phyloP scores from a whole-genome alignment of 2,329 filamentous ascomycete species.

The Alternaria alternata region DNA sequence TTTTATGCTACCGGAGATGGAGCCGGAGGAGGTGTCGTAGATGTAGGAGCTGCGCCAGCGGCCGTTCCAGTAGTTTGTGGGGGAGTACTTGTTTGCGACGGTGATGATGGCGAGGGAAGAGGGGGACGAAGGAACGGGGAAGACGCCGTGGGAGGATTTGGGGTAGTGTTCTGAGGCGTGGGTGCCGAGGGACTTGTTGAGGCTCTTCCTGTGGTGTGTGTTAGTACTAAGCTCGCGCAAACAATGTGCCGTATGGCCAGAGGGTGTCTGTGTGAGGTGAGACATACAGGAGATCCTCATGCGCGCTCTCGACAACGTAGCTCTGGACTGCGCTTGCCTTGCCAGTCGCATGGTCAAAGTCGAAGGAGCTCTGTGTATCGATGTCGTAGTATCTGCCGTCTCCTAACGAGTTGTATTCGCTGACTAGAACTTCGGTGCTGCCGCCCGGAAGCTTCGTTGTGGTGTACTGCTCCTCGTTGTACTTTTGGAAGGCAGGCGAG shows the following conservation, averaged over 20 bases:
- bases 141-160: conserved; percentile 80
- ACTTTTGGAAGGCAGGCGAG: conserved; percentile 85
- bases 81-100: conserved; percentile 96
- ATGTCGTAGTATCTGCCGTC: conserved; percentile 88
- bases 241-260: neutral
- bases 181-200: conserved; percentile 75
- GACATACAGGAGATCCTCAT: conserved; percentile 80
- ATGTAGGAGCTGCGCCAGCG: conserved; percentile 93
- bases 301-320: conserved; percentile 76
- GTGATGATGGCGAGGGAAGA: conserved; percentile 80
- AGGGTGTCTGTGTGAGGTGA: neutral
- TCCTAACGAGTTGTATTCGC: conserved; percentile 82
- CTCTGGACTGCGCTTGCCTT: conserved; percentile 86
- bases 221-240: neutral
- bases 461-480: conserved; percentile 94
- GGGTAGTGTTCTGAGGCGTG: conserved; percentile 92
- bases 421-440: conserved; percentile 81
- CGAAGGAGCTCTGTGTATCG: conserved; percentile 86
- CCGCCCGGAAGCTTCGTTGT: conserved; percentile 89
- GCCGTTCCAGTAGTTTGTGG: conserved; percentile 98
- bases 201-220: conserved; percentile 71
- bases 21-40: conserved; percentile 71
- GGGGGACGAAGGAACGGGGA: conserved; percentile 75
- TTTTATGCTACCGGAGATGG: conserved; percentile 80
- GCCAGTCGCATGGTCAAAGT: conserved; percentile 84